Evolutionary conservation across 805 yeast genomes (phyloP).

Genomic region (Saccharomycopsis javanensis): DNA sequence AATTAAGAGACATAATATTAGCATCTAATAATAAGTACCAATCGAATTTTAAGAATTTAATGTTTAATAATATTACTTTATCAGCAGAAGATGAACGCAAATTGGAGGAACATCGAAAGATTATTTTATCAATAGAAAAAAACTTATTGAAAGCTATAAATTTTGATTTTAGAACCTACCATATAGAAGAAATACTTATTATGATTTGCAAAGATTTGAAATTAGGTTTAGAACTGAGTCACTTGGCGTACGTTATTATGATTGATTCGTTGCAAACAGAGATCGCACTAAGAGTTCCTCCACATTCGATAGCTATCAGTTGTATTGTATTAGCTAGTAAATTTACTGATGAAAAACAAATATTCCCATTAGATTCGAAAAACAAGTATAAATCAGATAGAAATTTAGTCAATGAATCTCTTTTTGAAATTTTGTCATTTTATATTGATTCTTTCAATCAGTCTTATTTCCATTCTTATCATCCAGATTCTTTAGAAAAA

Average conservation of each 20-base stretch:
- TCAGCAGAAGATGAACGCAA: slow-evolving; percentile 18
- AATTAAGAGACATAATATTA: slow-evolving; percentile 50
- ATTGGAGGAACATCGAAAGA: slow-evolving; percentile 44
- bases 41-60: slow-evolving; percentile 12
- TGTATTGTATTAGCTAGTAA: slow-evolving; percentile 51
- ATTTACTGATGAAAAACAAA: slow-evolving; percentile 28
- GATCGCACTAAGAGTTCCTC: slow-evolving; percentile 57
- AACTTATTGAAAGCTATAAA: slow-evolving; percentile 65
- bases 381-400: slow-evolving; percentile 26
- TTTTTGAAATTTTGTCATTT: slow-evolving; percentile 48
- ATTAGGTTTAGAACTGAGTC: slow-evolving; percentile 38
- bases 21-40: slow-evolving; percentile 34
- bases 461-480: slow-evolving; percentile 37
- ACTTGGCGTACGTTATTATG: slow-evolving; percentile 65
- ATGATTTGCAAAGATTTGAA: slow-evolving; percentile 45
- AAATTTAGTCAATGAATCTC: slow-evolving; percentile 34
- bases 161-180: slow-evolving; percentile 68
- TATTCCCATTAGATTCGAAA: slow-evolving; percentile 24
- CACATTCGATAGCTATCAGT: slow-evolving; percentile 67
- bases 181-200: slow-evolving; percentile 56
- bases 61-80: neutral
- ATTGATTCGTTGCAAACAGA: slow-evolving; percentile 67
- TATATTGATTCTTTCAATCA: slow-evolving; percentile 48
- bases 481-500: slow-evolving; percentile 28
- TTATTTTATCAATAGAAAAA: slow-evolving; percentile 53